Evolutionary conservation across 176 grass and related monocot species (phyloP), one percentile per base, ranked within the genome.

Genomic region (Areca catechu): DNA sequence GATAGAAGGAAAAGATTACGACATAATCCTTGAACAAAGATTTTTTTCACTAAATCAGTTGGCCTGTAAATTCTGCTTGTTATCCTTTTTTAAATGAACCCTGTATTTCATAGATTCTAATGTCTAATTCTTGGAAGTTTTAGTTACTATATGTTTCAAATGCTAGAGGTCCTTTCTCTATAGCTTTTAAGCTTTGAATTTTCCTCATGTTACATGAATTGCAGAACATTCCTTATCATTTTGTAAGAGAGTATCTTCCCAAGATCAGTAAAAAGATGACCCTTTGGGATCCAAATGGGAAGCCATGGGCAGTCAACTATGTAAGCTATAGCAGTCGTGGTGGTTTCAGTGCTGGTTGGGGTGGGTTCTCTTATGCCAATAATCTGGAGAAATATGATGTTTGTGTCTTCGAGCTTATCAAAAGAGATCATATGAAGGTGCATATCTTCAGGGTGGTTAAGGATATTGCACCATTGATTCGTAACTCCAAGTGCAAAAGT

Each of bases 371-470:
- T 63, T 9, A 80, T 29, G 88, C 50, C 16, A 88, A 98, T 71
- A 92, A 92, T 77, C 66, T 92, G 37, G 93, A 98, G 79, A 77
- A 54, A 27, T 73, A 63, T 50, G 93, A 98, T 47, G 81, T 83
- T 17, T 90, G 88, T 12, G 18, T 98, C 48, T 92, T 98, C 22
- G 93, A 98, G 79, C 78, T 92, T 22, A 49, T 92, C 17, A 69
- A 66, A 68, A 90, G 84, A 58, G 69, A 78, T 50, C 72, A 83
- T 51, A 66, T 98, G 29, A 89, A 80, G 66, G 88, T 98, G 18
- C 88, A 92, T 62, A 88, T 88, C 49, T 92, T 87, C 53, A 83
- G 93, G 69, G 93, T 89, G 56, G 66, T 92, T 20, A 71, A 80
- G 1, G 70, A 85, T 51, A 83, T 85, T 58, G 77, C 57, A 9